A percentile compares a stretch with the other conserved stretches of the same genome.
These are phyloP conservation scores for Colletotrichum lini DNA, from an alignment of 2,329 filamentous ascomycete genomes.

Conservation along the genomic window DNA sequence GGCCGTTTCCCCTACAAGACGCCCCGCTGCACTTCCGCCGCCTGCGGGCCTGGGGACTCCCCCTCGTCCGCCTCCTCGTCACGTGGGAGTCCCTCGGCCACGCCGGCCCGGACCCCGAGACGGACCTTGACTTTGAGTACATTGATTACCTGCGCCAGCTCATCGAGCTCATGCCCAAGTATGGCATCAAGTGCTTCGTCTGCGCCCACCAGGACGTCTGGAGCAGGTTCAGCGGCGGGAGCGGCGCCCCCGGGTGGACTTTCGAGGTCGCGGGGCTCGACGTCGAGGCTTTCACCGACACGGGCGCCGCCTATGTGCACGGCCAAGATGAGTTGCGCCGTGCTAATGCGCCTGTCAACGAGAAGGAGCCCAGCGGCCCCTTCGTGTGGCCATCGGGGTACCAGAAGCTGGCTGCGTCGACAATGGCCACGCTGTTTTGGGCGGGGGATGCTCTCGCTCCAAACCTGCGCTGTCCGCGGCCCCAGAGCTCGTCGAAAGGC, in stretches of 20 bases:
- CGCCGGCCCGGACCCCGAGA: slow-evolving; percentile 49
- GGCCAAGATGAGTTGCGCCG: slow-evolving; percentile 52
- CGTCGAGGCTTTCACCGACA: slow-evolving; percentile 50
- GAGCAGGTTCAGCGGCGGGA: slow-evolving; percentile 59
- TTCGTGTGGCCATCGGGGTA: slow-evolving; percentile 56
- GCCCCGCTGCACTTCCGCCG: slow-evolving; percentile 57
- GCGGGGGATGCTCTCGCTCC: slow-evolving; percentile 47
- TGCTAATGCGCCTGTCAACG: slow-evolving; percentile 45
- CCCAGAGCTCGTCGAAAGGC: background rate
- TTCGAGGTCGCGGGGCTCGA: slow-evolving; percentile 58
- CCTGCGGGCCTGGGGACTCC: slow-evolving; percentile 56
- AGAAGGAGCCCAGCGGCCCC: slow-evolving; percentile 53
- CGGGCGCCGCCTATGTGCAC: slow-evolving; percentile 52
- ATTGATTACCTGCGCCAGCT: slow-evolving; percentile 55
- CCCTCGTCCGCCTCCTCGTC: slow-evolving; percentile 57
- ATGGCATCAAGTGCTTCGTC: slow-evolving; percentile 58
- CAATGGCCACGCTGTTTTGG: slow-evolving; percentile 49
- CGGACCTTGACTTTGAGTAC: slow-evolving; percentile 56
- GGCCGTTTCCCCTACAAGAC: slow-evolving; percentile 56
- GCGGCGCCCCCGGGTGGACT: slow-evolving; percentile 59
- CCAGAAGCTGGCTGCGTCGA: slow-evolving; percentile 55
- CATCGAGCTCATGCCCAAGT: slow-evolving; percentile 54
- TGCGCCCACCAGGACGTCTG: slow-evolving; percentile 61
- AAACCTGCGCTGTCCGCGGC: slow-evolving; percentile 42
- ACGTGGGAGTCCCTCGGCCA: slow-evolving; percentile 59